These are phyloP conservation scores for Gastrolobium villosum DNA, from an alignment of 306 rosid species.

Conservation along the genomic window DNA sequence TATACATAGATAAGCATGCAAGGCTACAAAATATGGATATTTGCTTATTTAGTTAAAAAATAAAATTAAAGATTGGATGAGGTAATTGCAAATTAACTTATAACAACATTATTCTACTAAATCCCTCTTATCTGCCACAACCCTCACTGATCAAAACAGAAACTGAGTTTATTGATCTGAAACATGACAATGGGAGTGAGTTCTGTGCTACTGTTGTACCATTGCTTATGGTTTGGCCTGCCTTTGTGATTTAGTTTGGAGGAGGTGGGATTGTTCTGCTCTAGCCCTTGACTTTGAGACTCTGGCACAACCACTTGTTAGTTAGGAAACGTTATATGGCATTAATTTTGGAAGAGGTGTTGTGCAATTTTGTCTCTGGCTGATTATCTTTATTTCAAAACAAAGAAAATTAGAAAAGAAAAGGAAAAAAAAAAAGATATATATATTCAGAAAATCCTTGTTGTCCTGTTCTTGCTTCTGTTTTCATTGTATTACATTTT, in stretches of 20 bases:
- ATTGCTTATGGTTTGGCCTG: slow-evolving; percentile 7
- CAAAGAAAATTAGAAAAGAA: too few species aligned
- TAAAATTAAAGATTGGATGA: not conserved
- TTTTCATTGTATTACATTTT: slow-evolving; percentile 1
- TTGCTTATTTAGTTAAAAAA: not conserved
- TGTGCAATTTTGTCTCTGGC: too few species aligned
- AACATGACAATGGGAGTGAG: not conserved
- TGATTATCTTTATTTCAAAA: too few species aligned
- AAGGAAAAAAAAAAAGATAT: too few species aligned
- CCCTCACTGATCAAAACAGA: not conserved
- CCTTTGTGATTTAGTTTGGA: not conserved
- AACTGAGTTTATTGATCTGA: not conserved
- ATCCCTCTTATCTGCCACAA: not conserved
- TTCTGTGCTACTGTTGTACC: not conserved
- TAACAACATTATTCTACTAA: slow-evolving; percentile 4
- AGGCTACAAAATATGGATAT: slow-evolving; percentile 12
- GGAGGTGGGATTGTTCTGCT: not conserved
- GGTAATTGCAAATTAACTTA: slow-evolving; percentile 24
- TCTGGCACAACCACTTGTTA: too few species aligned
- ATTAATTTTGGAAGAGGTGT: too few species aligned
- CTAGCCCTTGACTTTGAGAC: slow-evolving; percentile 11
- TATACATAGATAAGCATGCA: slow-evolving; percentile 42
- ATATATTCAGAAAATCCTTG: too few species aligned
- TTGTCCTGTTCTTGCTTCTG: not conserved
- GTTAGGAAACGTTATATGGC: too few species aligned